Percentiles rank a stretch among this genome's conserved stretches.
Conservation (phyloP, 2,329 filamentous ascomycete species). For the Calonectria leucothoes region DNA sequence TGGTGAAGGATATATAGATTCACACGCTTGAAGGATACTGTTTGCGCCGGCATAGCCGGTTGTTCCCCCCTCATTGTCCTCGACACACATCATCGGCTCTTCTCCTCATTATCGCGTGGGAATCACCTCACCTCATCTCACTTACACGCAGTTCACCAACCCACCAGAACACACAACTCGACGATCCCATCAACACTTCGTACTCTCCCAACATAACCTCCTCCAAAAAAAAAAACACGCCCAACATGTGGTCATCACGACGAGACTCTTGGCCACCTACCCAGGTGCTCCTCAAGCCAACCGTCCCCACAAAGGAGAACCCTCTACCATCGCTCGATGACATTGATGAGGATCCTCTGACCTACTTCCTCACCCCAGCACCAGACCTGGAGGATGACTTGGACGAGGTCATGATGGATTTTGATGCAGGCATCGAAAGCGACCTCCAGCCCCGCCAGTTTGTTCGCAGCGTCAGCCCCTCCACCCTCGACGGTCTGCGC, state of each 20-base stretch:
- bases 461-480: constrained; percentile 68
- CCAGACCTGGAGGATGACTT: constrained; percentile 56
- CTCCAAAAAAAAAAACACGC: neutral
- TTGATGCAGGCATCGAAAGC: constrained; percentile 69
- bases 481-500: constrained; percentile 63
- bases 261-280: constrained; percentile 65
- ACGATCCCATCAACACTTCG: constrained; percentile 3
- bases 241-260: constrained; percentile 43
- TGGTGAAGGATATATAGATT: constrained; percentile 34
- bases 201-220: neutral
- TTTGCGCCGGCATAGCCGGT: constrained; percentile 37
- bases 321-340: constrained; percentile 58
- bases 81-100: constrained; percentile 24
- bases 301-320: constrained; percentile 53
- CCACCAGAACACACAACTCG: constrained; percentile 12
- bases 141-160: constrained; percentile 23
- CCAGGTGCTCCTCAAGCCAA: constrained; percentile 59
- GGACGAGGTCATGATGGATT: constrained; percentile 60
- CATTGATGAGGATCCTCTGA: constrained; percentile 65
- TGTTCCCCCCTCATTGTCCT: constrained; percentile 29
- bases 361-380: constrained; percentile 66
- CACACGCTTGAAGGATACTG: constrained; percentile 30
- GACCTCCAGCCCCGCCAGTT: constrained; percentile 56
- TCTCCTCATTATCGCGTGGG: constrained; percentile 29
- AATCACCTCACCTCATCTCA: constrained; percentile 15